phyloP scores from a whole-genome alignment of 75 land plant genomes.

The Pinus albicaulis region DNA sequence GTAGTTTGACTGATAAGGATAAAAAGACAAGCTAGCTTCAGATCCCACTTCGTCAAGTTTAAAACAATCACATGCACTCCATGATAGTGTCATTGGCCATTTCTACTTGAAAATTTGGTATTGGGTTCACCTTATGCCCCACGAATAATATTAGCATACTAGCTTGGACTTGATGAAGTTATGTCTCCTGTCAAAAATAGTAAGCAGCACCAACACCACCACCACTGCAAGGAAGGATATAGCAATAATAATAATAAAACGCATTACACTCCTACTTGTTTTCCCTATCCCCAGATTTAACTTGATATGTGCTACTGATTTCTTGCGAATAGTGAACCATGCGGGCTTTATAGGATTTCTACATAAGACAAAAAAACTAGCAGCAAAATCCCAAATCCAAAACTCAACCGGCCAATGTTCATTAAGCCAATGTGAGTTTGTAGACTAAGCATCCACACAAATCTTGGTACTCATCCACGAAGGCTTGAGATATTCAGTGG shows the following conservation, averaged over 20 bases:
- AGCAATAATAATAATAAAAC: slow-evolving; percentile 37
- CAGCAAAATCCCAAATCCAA: background rate
- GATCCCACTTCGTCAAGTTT: too few relatives aligned
- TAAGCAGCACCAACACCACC: background rate
- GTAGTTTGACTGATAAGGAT: too few relatives aligned
- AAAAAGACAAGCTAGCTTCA: too few relatives aligned
- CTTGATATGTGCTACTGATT: background rate
- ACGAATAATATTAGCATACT: too few relatives aligned
- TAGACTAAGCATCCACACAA: background rate
- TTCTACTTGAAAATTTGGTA: too few relatives aligned
- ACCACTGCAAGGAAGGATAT: slow-evolving; percentile 49
- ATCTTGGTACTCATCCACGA: background rate
- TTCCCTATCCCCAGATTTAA: background rate
- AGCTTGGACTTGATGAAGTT: too few relatives aligned
- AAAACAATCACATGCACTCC: too few relatives aligned
- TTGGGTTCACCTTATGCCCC: too few relatives aligned
- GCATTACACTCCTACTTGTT: slow-evolving; percentile 17
- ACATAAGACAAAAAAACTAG: background rate
- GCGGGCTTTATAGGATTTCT: background rate
- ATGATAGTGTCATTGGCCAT: too few relatives aligned
- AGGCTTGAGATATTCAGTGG: too few relatives aligned
- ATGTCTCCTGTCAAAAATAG: too few relatives aligned
- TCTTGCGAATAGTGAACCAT: slow-evolving; percentile 2
- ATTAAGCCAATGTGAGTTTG: background rate
- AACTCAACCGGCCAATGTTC: background rate